Evolutionary conservation across 352 stramenopile genomes (phyloP), one percentile per base, ranked within the genome.

Genomic region (Discostella stelligera): DNA sequence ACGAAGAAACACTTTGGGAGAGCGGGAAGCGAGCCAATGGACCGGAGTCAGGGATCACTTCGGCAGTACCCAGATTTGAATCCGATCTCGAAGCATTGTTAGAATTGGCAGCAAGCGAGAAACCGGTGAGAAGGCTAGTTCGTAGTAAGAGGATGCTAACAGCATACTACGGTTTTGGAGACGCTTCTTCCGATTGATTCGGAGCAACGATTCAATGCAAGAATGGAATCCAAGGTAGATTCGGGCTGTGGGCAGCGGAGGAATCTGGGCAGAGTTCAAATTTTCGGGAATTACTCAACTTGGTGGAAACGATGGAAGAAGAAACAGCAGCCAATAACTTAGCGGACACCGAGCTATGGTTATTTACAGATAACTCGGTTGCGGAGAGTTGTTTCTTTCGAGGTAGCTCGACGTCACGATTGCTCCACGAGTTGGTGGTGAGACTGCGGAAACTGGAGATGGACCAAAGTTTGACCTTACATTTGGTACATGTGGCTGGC

Each of bases 321-420:
- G 46, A 66, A 21, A 69, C 65, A 9, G 37, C 6, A n/a, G 1
- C 37, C 21, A 70, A 70, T 8, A 0, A 64, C 25, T 14, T 83
- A 0, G n/a, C 21, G 0, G 70, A 78, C 30, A 58, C 30, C 9
- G 81, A 91, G 56, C 32, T 89, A 1, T 90, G 82, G 56, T 20
- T 89, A 0, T 90, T 89, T 60, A 91, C 81, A 4, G 86, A 91
- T 50, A 91, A 91, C 54, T 70, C 68, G 0, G 79, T 64, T 16
- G 63, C 80, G 0, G 83, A 90, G 44, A 62, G 41, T n/a, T 75
- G 69, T 14, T 87, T 75, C 48, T 82, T 71, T 46, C 49, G 56
- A 23, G 81, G 79, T 0, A 80, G 56, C 10, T 87, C 80, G 0
- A 75, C 56, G 1, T 78, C 71, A 11, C 58, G 74, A 49, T 13